These are phyloP conservation scores for Daldinia bambusicola DNA, from an alignment of 495 filamentous ascomycete species.

Conservation along the genomic window DNA sequence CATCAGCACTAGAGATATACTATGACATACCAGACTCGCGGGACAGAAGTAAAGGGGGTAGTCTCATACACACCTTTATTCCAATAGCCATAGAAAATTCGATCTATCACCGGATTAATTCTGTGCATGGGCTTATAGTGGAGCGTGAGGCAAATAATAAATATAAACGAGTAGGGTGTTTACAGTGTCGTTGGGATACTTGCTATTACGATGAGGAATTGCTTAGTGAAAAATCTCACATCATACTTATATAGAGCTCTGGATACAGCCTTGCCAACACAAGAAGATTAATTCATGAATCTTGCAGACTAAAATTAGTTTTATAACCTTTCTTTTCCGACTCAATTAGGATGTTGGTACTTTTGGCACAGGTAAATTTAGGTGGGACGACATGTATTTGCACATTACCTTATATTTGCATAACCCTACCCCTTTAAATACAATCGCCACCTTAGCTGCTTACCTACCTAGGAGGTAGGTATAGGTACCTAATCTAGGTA, in stretches of 20 bases:
- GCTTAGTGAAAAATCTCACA: not conserved
- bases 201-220: not conserved
- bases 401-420: not conserved
- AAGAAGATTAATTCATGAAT: no score
- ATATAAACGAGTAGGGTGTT: conserved; percentile 6
- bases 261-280: no score
- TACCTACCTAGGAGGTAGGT: no score
- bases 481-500: not conserved
- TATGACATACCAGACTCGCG: not conserved
- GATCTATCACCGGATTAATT: no score
- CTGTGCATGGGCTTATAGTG: not conserved
- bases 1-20: no score
- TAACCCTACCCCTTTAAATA: not conserved
- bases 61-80: not conserved
- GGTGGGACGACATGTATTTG: not conserved
- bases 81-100: not conserved
- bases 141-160: not conserved
- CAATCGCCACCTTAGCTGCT: not conserved
- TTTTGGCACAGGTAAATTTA: no score
- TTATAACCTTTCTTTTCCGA: no score
- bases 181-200: not conserved
- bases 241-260: conserved; percentile 10
- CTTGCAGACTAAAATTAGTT: no score
- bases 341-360: no score
- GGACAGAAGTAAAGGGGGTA: not conserved